Percentiles rank a stretch among this genome's conserved stretches.
phyloP scores from a whole-genome alignment of 1,139 yeast genomes.

The Lodderomyces beijingensis region DNA sequence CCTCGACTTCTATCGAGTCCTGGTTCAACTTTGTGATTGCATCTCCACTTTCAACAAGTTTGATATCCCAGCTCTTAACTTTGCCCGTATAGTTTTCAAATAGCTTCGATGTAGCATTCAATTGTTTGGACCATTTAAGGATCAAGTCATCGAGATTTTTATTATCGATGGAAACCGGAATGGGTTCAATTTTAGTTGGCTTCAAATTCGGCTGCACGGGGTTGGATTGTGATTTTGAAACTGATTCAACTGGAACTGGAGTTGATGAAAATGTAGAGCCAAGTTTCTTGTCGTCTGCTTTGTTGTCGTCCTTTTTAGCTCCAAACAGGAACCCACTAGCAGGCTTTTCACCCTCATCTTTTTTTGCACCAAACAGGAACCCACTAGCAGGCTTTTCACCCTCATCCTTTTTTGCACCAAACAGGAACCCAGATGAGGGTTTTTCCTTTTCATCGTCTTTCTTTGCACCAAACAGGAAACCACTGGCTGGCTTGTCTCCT shows the following conservation, averaged over 20 bases:
- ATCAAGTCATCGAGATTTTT: constrained; percentile 91
- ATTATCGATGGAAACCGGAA: constrained; percentile 78
- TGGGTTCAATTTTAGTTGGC: constrained; percentile 54
- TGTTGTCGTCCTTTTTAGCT: constrained; percentile 17
- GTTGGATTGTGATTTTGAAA: constrained; percentile 11
- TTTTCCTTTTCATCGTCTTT: constrained; percentile 15
- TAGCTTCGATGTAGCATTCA: constrained; percentile 66
- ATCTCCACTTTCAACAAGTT: constrained; percentile 79
- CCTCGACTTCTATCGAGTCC: constrained; percentile 80
- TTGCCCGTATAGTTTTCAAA: constrained; percentile 76
- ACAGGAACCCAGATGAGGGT: constrained; percentile 11
- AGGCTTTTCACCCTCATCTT: constrained; percentile 18
- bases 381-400: constrained; percentile 10
- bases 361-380: constrained; percentile 20
- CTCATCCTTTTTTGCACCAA: constrained; percentile 20
- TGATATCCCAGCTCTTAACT: constrained; percentile 80
- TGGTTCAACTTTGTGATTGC: constrained; percentile 75
- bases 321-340: constrained; percentile 22
- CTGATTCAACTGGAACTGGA: constrained; percentile 13
- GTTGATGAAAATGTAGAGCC: constrained; percentile 24
- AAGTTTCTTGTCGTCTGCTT: constrained; percentile 13
- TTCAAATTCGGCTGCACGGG: constrained; percentile 30
- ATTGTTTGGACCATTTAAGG: constrained; percentile 87
- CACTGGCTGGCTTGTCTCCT: constrained; percentile 13
- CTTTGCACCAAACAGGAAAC: constrained; percentile 12